Conservation (phyloP, 2,329 filamentous ascomycete species). For the Exophiala sp. region DNA sequence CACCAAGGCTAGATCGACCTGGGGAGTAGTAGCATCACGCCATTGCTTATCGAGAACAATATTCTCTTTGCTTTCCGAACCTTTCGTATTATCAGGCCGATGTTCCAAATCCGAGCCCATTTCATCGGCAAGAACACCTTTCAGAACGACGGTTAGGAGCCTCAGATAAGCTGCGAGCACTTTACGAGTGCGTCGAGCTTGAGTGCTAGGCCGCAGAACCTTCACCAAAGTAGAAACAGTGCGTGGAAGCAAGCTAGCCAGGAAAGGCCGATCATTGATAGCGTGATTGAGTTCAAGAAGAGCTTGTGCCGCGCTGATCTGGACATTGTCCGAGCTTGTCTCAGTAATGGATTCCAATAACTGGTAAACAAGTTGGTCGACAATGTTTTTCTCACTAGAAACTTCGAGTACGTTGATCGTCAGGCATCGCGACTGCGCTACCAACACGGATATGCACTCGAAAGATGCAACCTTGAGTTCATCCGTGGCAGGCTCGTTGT, state of each 20-base stretch:
- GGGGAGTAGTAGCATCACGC: constrained; percentile 73
- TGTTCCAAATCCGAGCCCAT: constrained; percentile 27
- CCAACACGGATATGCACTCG: constrained; percentile 62
- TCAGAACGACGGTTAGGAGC: constrained; percentile 51
- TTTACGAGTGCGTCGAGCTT: constrained; percentile 56
- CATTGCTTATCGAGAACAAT: constrained; percentile 55
- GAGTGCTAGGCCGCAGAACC: constrained; percentile 66
- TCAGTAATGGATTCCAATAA: constrained; percentile 70
- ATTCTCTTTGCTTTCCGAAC: constrained; percentile 34
- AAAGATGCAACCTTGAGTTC: constrained; percentile 73
- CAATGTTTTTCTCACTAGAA: constrained; percentile 64
- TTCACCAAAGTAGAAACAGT: constrained; percentile 79
- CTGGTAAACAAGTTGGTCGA: constrained; percentile 79
- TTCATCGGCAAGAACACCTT: constrained; percentile 46
- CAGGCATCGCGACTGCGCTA: constrained; percentile 50
- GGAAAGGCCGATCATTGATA: constrained; percentile 67
- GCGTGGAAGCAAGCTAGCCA: constrained; percentile 83
- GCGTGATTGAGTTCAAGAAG: constrained; percentile 60
- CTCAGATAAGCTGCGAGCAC: constrained; percentile 63
- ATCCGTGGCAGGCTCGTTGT: constrained; percentile 51
- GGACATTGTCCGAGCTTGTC: constrained; percentile 63
- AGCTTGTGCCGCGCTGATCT: constrained; percentile 65
- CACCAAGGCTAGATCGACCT: constrained; percentile 78
- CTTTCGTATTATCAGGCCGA: background rate
- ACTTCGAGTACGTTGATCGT: constrained; percentile 45